Percentiles rank a stretch among this genome's conserved stretches.
Conservation (phyloP, 2,329 filamentous ascomycete species). For the Apiospora kogelbergensis region DNA sequence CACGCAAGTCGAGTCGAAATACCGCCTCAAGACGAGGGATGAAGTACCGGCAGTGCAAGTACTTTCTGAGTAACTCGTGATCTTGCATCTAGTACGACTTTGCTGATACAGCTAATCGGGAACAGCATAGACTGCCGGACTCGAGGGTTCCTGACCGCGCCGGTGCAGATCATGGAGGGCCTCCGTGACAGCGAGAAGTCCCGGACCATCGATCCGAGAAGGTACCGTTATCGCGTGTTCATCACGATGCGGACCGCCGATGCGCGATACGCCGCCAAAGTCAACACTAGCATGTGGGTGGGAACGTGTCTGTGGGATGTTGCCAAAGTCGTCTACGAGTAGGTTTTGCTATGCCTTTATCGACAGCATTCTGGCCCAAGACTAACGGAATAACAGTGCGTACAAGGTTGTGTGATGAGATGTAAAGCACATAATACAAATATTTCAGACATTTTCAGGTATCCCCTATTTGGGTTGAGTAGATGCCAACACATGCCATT, state of each 20-base stretch:
- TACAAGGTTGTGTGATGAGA: neutral
- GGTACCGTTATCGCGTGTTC: constrained; percentile 26
- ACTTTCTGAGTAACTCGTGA: too few relatives aligned
- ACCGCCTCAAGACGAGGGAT: constrained; percentile 25
- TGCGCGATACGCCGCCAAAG: constrained; percentile 27
- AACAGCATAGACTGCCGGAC: constrained; percentile 30
- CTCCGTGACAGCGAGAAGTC: constrained; percentile 21
- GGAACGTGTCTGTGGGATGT: constrained; percentile 30
- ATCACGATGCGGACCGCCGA: constrained; percentile 31
- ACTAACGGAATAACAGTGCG: neutral
- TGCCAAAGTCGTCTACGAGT: constrained; percentile 30
- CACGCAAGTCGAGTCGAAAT: constrained; percentile 27
- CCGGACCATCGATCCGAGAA: constrained; percentile 21
- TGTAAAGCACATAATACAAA: too few relatives aligned
- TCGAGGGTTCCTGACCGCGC: constrained; percentile 18
- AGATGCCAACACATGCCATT: too few relatives aligned
- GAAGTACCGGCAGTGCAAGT: constrained; percentile 28
- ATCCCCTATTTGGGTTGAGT: too few relatives aligned
- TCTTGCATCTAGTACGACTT: neutral
- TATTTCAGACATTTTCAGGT: too few relatives aligned
- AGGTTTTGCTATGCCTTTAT: neutral
- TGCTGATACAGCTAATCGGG: neutral
- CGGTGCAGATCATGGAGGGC: constrained; percentile 22
- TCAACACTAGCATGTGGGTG: constrained; percentile 30
- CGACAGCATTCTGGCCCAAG: too few relatives aligned